Evolutionary conservation across 768 basidiomycete genomes (phyloP).

Genomic region (Boletus pseudopeckii): DNA sequence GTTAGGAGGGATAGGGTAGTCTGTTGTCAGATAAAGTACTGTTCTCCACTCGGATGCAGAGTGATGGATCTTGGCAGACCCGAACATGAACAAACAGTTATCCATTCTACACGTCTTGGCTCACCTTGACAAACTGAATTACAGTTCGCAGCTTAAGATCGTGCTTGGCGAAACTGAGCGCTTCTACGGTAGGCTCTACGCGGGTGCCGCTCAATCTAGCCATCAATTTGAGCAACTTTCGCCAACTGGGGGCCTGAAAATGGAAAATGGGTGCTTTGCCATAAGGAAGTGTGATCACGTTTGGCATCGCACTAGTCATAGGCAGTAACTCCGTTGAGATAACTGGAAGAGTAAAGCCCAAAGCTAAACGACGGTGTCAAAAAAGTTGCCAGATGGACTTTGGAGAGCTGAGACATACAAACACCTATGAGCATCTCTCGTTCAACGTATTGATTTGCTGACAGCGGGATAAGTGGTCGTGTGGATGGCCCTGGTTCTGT

Average conservation of each 20-base stretch:
- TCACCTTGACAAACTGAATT: constrained; percentile 74
- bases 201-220: constrained; percentile 67
- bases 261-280: constrained; percentile 66
- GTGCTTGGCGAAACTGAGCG: constrained; percentile 53
- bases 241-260: constrained; percentile 72
- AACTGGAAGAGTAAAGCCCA: constrained; percentile 61
- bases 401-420: constrained; percentile 47
- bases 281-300: constrained; percentile 70
- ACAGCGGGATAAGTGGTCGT: constrained; percentile 11
- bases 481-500: constrained; percentile 12
- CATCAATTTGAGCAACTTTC: constrained; percentile 69
- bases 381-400: background rate
- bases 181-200: constrained; percentile 68
- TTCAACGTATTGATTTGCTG: constrained; percentile 50
- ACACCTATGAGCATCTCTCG: constrained; percentile 55
- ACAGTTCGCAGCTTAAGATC: constrained; percentile 67
- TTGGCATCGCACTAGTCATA: constrained; percentile 58
- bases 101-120: constrained; percentile 13
- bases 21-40: constrained; percentile 74
- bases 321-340: constrained; percentile 46
- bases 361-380: constrained; percentile 42
- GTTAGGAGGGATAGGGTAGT: constrained; percentile 55
- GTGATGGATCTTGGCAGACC: constrained; percentile 50
- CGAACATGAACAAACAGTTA: background rate
- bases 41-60: constrained; percentile 65